Base-by-base conservation (phyloP, 129 eudicot genomes). In the Logfia minima region DNA sequence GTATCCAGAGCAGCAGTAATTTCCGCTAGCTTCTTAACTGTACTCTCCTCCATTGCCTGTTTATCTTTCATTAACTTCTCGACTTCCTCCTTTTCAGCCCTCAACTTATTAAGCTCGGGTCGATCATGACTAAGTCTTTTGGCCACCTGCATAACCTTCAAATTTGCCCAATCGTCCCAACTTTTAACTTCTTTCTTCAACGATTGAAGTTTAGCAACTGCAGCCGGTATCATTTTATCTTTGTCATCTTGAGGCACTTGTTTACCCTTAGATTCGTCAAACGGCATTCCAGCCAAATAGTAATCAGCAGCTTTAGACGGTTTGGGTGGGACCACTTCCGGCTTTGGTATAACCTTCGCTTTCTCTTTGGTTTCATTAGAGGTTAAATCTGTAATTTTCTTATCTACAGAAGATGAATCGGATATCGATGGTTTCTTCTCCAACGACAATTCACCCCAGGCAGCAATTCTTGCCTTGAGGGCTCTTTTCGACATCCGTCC, bases 101-200 rank as follows among this genome's bases (percentile, higher is more conserved):
- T 87, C 75, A 91, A 51, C 31, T 22, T 83, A 72, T 72, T 88
- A 55, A 88, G 73, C 79, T 91, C 97, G 0, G 31, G 63, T 34
- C 84, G 83, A 70, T 88, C 90, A 68, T 86, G 80, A 48, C 83
- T 55, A 19, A 87, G 88, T 84, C 86, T 80, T n/a, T 70, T 67
- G 66, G 94, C 81, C 9, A 87, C 92, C 83, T 87, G 86, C 93
- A 84, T 87, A 51, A 91, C 72, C 86, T 85, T 88, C 73, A 63
- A 53, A 28, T 68, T 88, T 0, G 90, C 87, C 97, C 97, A 91
- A 23, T 83, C 83, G 0, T 80, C 78, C 97, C 92, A 91, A 6
- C 70, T 52, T 69, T 73, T 77, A 61, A 82, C 52, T 55, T 87
- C 87, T 60, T 83, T 87, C 68, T 85, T 75, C 68, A 77, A 65